Conservation (phyloP, 2,329 filamentous ascomycete genomes). For the Pyrenochaeta sp. region DNA sequence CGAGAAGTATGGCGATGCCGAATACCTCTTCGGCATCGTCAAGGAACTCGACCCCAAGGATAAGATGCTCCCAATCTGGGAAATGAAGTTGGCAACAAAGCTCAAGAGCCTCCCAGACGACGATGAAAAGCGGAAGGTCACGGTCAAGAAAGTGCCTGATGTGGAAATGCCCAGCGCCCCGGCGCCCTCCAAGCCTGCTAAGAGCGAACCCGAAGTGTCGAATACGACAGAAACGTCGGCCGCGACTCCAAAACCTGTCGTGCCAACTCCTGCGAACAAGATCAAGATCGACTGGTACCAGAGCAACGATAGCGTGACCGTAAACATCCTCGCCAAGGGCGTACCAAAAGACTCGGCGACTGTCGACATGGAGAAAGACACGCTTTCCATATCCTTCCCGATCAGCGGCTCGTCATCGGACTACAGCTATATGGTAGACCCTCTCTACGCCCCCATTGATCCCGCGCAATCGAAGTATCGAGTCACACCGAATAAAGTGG, state of each 20-base stretch:
- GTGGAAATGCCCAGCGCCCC: conserved; percentile 54
- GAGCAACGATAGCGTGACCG: conserved; percentile 65
- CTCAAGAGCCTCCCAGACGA: conserved; percentile 59
- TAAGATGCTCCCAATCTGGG: conserved; percentile 66
- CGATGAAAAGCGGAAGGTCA: conserved; percentile 54
- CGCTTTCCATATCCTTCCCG: conserved; percentile 67
- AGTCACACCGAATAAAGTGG: conserved; percentile 81
- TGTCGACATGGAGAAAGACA: conserved; percentile 61
- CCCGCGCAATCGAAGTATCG: conserved; percentile 66
- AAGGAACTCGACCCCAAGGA: conserved; percentile 62
- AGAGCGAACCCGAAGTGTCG: not conserved
- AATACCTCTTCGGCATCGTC: conserved; percentile 71
- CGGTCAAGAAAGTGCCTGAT: conserved; percentile 61
- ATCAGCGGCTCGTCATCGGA: conserved; percentile 60
- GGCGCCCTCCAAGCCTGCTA: conserved; percentile 26
- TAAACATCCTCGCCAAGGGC: conserved; percentile 73
- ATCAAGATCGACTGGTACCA: conserved; percentile 77
- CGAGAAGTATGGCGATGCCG: conserved; percentile 76
- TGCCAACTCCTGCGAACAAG: conserved; percentile 62
- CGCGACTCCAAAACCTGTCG: conserved; percentile 36
- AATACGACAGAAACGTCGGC: conserved; percentile 15
- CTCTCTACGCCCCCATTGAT: conserved; percentile 73
- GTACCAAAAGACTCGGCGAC: conserved; percentile 65
- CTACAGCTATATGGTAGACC: conserved; percentile 70
- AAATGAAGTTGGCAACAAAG: conserved; percentile 63